phyloP scores from a whole-genome alignment of 2,329 filamentous ascomycete species.

The Paecilomyces fulvus region DNA sequence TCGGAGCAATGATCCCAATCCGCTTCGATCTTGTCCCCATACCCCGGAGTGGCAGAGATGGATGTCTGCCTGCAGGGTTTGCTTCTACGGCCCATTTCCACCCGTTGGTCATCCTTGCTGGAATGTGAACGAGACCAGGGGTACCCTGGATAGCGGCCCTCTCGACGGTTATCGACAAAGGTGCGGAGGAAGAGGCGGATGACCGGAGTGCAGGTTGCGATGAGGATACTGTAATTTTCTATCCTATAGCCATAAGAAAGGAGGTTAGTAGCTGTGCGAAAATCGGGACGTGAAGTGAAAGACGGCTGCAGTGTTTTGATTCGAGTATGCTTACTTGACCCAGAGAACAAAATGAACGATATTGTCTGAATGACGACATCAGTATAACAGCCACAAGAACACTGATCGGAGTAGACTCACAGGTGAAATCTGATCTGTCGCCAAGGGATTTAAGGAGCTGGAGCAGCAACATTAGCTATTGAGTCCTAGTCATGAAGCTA shows the following conservation, averaged over 20 bases:
- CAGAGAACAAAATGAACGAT: slow-evolving; percentile 27
- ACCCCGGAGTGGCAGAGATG: not conserved
- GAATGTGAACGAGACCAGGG: slow-evolving; percentile 13
- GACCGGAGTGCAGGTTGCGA: slow-evolving; percentile 27
- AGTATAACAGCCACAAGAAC: not conserved
- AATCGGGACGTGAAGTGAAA: no score
- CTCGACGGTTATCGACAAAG: slow-evolving; percentile 17
- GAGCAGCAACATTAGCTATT: not conserved
- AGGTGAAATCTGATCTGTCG: slow-evolving; percentile 25
- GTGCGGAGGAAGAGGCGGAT: slow-evolving; percentile 24
- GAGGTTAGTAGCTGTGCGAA: slow-evolving; percentile 1
- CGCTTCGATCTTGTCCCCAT: not conserved
- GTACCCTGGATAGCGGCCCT: slow-evolving; percentile 13
- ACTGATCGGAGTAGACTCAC: slow-evolving; percentile 3
- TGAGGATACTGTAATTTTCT: slow-evolving; percentile 29
- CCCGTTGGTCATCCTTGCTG: slow-evolving; percentile 7
- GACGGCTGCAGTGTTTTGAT: not conserved
- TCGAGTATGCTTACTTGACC: slow-evolving; percentile 22
- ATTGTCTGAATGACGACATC: slow-evolving; percentile 13
- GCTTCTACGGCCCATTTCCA: slow-evolving; percentile 2
- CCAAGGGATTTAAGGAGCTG: slow-evolving; percentile 26
- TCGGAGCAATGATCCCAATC: slow-evolving; percentile 6
- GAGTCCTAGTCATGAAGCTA: not conserved
- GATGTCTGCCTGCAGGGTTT: not conserved
- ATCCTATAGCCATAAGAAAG: slow-evolving; percentile 14